Conservation (phyloP, 495 filamentous ascomycete genomes). For the Penicillium alfredii region DNA sequence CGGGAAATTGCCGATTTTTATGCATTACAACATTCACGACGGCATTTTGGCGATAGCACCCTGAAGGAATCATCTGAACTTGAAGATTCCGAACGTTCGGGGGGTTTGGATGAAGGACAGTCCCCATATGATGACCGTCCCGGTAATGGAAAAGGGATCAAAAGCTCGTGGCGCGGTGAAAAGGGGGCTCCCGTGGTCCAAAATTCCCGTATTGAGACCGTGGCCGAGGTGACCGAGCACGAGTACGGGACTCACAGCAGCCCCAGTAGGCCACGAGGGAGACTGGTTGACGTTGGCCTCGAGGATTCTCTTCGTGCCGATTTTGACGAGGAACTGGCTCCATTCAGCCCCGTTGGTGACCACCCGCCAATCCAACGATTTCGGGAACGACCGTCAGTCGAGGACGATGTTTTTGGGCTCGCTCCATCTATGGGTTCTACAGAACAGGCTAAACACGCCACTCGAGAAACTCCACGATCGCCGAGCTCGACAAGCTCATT, state of each 20-base stretch:
- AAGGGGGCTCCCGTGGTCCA: constrained; percentile 19
- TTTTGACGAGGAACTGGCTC: constrained; percentile 43
- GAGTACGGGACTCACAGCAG: constrained; percentile 29
- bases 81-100: constrained; percentile 59
- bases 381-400: constrained; percentile 44
- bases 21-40: constrained; percentile 80
- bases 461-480: constrained; percentile 33
- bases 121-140: constrained; percentile 28
- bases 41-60: constrained; percentile 75
- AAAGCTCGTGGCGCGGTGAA: constrained; percentile 51
- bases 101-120: constrained; percentile 48
- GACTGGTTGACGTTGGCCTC: constrained; percentile 84
- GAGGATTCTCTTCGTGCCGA: constrained; percentile 54
- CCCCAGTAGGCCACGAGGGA: constrained; percentile 52
- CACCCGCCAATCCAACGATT: constrained; percentile 87
- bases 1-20: constrained; percentile 90
- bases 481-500: constrained; percentile 39
- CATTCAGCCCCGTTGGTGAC: constrained; percentile 56
- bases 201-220: constrained; percentile 24
- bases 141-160: constrained; percentile 41
- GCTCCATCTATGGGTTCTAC: constrained; percentile 38
- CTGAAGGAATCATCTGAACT: constrained; percentile 76
- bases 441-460: constrained; percentile 41
- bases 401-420: constrained; percentile 25
- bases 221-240: constrained; percentile 28